These are phyloP conservation scores for Hygrophorus russula DNA, from an alignment of 768 basidiomycete genomes.

Conservation along the genomic window DNA sequence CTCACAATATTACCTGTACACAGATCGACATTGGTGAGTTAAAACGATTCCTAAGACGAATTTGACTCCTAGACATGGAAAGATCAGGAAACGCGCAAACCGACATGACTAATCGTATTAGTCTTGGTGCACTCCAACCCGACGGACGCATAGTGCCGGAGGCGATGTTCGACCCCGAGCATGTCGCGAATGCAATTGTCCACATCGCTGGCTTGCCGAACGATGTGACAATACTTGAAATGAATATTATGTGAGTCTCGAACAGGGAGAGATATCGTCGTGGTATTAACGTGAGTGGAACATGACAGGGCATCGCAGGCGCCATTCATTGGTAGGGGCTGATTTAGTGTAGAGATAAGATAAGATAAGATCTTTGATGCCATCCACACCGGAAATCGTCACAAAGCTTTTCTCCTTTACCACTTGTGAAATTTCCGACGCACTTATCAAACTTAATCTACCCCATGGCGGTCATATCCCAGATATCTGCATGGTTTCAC, in stretches of 20 bases:
- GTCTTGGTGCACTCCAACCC: conserved; percentile 61
- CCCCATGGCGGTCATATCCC: conserved; percentile 72
- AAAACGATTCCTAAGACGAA: neutral
- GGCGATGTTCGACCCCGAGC: conserved; percentile 55
- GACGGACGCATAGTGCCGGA: conserved; percentile 50
- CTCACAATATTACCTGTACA: conserved; percentile 62
- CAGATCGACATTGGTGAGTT: conserved; percentile 71
- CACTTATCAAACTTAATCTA: conserved; percentile 68
- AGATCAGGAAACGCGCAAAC: conserved; percentile 44
- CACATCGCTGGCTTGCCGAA: conserved; percentile 61
- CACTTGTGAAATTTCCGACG: conserved; percentile 82
- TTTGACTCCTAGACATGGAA: conserved; percentile 23
- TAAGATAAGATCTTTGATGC: too few relatives aligned
- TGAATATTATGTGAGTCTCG: conserved; percentile 60
- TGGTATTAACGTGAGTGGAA: neutral
- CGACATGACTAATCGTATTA: conserved; percentile 23
- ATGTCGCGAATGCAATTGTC: conserved; percentile 64
- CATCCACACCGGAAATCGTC: too few relatives aligned
- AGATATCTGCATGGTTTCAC: conserved; percentile 54
- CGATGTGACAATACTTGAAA: conserved; percentile 56
- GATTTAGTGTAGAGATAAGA: neutral
- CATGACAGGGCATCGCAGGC: conserved; percentile 15
- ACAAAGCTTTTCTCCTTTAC: conserved; percentile 30
- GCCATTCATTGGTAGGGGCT: conserved; percentile 20
- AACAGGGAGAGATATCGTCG: neutral